Percentiles rank a stretch among this genome's conserved stretches.
These are phyloP conservation scores for Blastocystis sp. DNA, from an alignment of 352 stramenopile genomes.

Conservation along the genomic window DNA sequence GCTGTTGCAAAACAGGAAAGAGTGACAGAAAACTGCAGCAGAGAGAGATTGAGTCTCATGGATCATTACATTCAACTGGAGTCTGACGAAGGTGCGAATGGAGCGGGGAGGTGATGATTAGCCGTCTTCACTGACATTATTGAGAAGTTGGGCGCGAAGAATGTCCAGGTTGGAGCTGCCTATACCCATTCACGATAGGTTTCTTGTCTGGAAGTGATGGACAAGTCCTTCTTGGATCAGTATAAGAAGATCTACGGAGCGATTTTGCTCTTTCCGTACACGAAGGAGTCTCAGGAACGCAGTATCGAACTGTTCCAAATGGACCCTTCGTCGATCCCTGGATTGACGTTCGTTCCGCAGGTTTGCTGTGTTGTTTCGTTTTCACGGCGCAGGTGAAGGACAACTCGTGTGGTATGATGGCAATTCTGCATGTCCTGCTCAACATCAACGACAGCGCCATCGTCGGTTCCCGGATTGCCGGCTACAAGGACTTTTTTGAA, in stretches of 20 bases:
- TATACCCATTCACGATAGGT: neutral
- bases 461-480: constrained; percentile 17
- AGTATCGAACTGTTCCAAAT: constrained; percentile 29
- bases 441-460: constrained; percentile 59
- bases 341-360: constrained; percentile 47
- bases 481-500: constrained; percentile 62
- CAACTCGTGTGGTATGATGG: constrained; percentile 65
- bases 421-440: constrained; percentile 56
- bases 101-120: neutral
- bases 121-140: constrained; percentile 67
- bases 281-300: neutral
- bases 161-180: constrained; percentile 5
- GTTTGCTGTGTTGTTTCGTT: neutral
- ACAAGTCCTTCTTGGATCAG: neutral
- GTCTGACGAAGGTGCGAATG: constrained; percentile 33
- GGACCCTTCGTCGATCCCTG: constrained; percentile 41
- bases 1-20: constrained; percentile 7
- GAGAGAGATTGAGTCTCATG: neutral
- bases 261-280: constrained; percentile 54
- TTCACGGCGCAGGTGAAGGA: neutral
- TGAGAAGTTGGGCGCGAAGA: constrained; percentile 44
- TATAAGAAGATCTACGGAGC: constrained; percentile 59
- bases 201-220: constrained; percentile 29
- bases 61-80: constrained; percentile 63
- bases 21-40: neutral